A percentile compares a stretch with the other conserved stretches of the same genome.
Conservation (phyloP, 306 rosid species). For the Cotoneaster glaucophyllus region DNA sequence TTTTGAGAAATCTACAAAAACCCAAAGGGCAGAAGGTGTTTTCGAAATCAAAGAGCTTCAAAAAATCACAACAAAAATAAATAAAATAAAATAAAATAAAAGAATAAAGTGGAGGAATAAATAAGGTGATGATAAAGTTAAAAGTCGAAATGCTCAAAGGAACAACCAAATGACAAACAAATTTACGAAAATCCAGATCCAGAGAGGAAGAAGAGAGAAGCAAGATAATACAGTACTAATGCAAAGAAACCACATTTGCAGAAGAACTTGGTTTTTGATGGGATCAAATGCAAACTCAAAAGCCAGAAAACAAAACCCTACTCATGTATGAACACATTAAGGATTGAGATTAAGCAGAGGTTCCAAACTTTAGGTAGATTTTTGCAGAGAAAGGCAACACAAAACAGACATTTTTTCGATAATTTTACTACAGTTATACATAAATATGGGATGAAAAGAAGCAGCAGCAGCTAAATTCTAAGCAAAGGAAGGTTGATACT, state of each 20-base stretch:
- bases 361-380: constrained; percentile 54
- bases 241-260: constrained; percentile 10
- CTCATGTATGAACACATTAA: constrained; percentile 39
- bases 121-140: background rate
- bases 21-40: constrained; percentile 4
- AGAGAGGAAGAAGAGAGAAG: constrained; percentile 13
- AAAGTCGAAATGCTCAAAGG: constrained; percentile 16
- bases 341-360: constrained; percentile 28
- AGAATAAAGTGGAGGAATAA: constrained; percentile 15
- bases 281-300: constrained; percentile 31
- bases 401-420: constrained; percentile 32
- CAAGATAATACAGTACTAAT: constrained; percentile 1
- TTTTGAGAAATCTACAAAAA: background rate
- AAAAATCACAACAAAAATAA: background rate
- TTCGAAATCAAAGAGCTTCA: background rate
- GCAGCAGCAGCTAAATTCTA: constrained; percentile 35
- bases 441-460: background rate
- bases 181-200: constrained; percentile 22
- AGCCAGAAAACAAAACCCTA: constrained; percentile 16
- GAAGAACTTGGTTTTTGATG: constrained; percentile 17
- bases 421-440: background rate
- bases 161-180: constrained; percentile 9
- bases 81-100: background rate
- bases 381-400: constrained; percentile 39
- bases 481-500: constrained; percentile 68